phyloP scores from a whole-genome alignment of 1,284 basidiomycete genomes.

The Salmacisia buchloeana region DNA sequence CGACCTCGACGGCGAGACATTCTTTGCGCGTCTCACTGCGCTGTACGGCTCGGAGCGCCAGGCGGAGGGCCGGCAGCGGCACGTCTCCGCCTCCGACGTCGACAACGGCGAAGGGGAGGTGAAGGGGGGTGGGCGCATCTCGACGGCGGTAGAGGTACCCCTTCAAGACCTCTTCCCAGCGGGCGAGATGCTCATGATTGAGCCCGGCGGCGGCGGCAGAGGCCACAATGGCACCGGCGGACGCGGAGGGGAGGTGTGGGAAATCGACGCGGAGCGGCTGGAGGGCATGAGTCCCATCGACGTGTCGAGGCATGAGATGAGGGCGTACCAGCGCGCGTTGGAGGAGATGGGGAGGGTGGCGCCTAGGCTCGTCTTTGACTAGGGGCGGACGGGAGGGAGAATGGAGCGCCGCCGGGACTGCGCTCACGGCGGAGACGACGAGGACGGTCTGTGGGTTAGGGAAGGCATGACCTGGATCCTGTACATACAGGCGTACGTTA shows the following conservation, averaged over 20 bases:
- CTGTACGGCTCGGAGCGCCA: not conserved
- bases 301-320: conserved; percentile 3
- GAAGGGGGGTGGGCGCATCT: too few relatives aligned
- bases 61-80: too few relatives aligned
- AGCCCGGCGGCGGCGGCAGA: too few relatives aligned
- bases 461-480: too few relatives aligned
- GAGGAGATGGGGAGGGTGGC: not conserved
- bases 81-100: too few relatives aligned
- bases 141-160: not conserved
- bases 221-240: too few relatives aligned
- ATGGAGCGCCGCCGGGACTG: too few relatives aligned
- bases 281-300: not conserved
- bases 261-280: not conserved
- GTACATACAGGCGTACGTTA: too few relatives aligned
- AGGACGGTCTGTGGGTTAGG: too few relatives aligned
- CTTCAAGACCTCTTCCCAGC: not conserved
- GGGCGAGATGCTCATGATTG: conserved; percentile 2
- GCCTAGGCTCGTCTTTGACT: not conserved
- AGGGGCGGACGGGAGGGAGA: too few relatives aligned
- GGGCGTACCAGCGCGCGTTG: not conserved
- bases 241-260: not conserved
- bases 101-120: too few relatives aligned
- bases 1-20: conserved; percentile 1
- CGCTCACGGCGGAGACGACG: too few relatives aligned
- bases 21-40: not conserved